Evolutionary conservation across 305 asterid genomes (phyloP).

Genomic region (Fraxinus dipetala): DNA sequence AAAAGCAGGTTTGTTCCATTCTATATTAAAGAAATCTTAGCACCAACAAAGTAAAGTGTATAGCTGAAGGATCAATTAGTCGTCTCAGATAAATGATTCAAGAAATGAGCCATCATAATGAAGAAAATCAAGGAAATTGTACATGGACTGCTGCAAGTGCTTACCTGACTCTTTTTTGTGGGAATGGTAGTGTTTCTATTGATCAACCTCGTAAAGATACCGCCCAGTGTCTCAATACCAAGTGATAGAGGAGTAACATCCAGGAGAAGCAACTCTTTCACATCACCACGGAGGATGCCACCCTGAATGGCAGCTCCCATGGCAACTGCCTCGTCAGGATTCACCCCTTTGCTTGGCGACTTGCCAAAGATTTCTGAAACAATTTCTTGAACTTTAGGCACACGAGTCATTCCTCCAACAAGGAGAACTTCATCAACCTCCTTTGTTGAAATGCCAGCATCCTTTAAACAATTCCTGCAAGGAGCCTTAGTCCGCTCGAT

Average conservation of each 20-base stretch:
- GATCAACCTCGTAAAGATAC: conserved; percentile 26
- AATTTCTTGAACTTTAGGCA: conserved; percentile 54
- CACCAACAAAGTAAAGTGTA: neutral
- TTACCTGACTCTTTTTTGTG: conserved; percentile 23
- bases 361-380: conserved; percentile 51
- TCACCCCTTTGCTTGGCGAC: conserved; percentile 54
- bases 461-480: conserved; percentile 51
- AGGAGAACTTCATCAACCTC: conserved; percentile 57
- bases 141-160: neutral
- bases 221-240: conserved; percentile 27
- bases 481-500: conserved; percentile 51
- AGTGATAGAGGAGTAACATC: conserved; percentile 29
- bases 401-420: conserved; percentile 63
- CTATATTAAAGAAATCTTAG: neutral
- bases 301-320: conserved; percentile 64
- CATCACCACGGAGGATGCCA: conserved; percentile 46
- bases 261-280: conserved; percentile 25
- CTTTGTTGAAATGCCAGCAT: conserved; percentile 48
- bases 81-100: neutral
- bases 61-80: neutral
- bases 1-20: neutral
- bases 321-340: conserved; percentile 61
- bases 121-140: neutral
- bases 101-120: neutral
- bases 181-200: conserved; percentile 26